Evolutionary conservation across 345 rosid species (phyloP).

Genomic region (Pistacia vera): DNA sequence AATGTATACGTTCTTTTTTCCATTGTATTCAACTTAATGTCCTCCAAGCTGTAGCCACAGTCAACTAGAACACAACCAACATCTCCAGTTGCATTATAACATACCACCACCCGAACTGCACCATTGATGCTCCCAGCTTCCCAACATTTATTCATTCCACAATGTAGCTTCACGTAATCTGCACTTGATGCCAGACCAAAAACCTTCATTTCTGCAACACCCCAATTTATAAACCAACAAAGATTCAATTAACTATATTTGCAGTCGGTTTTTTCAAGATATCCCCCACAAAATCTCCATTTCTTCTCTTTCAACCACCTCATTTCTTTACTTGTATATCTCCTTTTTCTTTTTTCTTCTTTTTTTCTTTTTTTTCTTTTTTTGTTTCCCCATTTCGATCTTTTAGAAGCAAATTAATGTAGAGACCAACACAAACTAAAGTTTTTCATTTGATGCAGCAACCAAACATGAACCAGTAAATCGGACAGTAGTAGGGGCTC

Average conservation of each 20-base stretch:
- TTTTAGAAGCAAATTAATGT: not conserved
- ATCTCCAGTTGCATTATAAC: not conserved
- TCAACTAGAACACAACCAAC: not conserved
- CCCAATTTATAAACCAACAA: not conserved
- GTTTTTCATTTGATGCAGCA: not conserved
- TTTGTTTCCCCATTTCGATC: not conserved
- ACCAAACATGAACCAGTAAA: constrained; percentile 8
- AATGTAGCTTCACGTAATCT: not conserved
- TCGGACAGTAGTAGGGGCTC: not conserved
- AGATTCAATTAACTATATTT: not conserved
- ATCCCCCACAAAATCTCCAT: not conserved
- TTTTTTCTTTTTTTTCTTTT: not conserved
- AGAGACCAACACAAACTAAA: not conserved
- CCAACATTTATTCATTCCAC: not conserved
- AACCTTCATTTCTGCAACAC: not conserved
- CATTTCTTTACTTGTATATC: not conserved
- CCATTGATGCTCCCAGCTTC: not conserved
- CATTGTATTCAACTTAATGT: too few species aligned
- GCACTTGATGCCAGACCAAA: not conserved
- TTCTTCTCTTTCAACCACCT: not conserved
- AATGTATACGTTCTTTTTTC: too few species aligned
- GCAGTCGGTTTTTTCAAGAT: not conserved
- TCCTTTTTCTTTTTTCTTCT: not conserved
- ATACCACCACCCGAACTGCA: not conserved
- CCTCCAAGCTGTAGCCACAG: too few species aligned